Conservation (phyloP, 768 basidiomycete species). For the Boletales sp. region DNA sequence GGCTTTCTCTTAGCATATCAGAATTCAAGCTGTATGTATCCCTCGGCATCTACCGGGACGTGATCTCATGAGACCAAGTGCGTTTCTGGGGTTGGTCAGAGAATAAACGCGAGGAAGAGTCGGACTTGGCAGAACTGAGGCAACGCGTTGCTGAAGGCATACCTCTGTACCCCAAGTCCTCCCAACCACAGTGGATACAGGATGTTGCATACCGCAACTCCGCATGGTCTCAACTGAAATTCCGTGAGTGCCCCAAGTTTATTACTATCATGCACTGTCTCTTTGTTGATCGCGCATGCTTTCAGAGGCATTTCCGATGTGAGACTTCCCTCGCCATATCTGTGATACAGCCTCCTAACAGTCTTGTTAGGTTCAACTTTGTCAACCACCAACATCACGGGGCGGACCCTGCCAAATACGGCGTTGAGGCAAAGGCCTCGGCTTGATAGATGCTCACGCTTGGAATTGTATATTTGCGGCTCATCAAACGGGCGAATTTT, state of each 20-base stretch:
- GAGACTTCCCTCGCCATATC: slow-evolving; percentile 25
- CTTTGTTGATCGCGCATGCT: slow-evolving; percentile 11
- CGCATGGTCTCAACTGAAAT: slow-evolving; percentile 89
- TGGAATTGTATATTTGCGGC: slow-evolving; percentile 7
- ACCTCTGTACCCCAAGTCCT: slow-evolving; percentile 81
- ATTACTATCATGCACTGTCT: slow-evolving; percentile 1
- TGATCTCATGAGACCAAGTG: slow-evolving; percentile 40
- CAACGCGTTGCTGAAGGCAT: slow-evolving; percentile 74
- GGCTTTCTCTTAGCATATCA: slow-evolving; percentile 95
- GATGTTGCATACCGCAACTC: slow-evolving; percentile 85
- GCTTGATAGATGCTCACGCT: slow-evolving; percentile 15
- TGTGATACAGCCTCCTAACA: slow-evolving; percentile 4
- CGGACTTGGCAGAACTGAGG: slow-evolving; percentile 75
- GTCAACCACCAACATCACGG: slow-evolving; percentile 90
- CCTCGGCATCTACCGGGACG: slow-evolving; percentile 6
- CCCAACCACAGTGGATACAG: slow-evolving; percentile 83
- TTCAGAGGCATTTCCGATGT: slow-evolving; percentile 75
- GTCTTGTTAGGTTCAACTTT: slow-evolving; percentile 79
- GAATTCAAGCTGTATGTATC: slow-evolving; percentile 70
- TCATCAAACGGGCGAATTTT: neutral
- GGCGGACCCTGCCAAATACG: slow-evolving; percentile 79
- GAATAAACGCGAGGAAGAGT: slow-evolving; percentile 77
- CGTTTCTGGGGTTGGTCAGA: slow-evolving; percentile 97
- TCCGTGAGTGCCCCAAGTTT: slow-evolving; percentile 58
- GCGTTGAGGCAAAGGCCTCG: slow-evolving; percentile 32